Percentiles rank a stretch among this genome's conserved stretches.
These are phyloP conservation scores for Leishmania guyanensis DNA, from an alignment of 208 protist species.

Conservation along the genomic window DNA sequence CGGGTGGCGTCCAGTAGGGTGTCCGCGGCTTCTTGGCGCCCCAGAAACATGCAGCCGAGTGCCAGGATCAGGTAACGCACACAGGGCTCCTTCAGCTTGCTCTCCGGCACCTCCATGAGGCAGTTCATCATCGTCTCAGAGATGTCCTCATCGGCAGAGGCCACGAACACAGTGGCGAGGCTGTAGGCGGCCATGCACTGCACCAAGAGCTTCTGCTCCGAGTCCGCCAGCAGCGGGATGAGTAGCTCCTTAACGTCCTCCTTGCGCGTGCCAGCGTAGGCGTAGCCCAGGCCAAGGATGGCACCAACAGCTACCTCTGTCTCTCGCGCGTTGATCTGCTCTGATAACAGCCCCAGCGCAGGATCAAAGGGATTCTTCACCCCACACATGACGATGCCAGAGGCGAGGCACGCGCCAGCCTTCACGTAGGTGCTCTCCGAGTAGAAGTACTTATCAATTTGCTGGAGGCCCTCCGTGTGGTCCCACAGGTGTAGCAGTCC, in stretches of 20 bases:
- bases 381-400: constrained; percentile 89
- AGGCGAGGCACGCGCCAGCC: constrained; percentile 96
- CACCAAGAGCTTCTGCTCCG: constrained; percentile 91
- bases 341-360: constrained; percentile 92
- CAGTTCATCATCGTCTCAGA: constrained; percentile 92
- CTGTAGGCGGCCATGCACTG: constrained; percentile 94
- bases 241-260: constrained; percentile 96
- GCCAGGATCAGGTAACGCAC: constrained; percentile 93
- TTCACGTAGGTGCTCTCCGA: constrained; percentile 96
- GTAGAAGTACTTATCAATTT: constrained; percentile 97
- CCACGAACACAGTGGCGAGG: constrained; percentile 97
- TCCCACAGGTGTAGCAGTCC: constrained; percentile 99
- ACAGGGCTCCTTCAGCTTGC: constrained; percentile 64
- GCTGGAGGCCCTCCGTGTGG: constrained; percentile 94
- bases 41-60: constrained; percentile 96
- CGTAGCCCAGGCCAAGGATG: constrained; percentile 97
- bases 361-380: constrained; percentile 94
- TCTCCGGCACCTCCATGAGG: constrained; percentile 89
- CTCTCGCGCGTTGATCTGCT: constrained; percentile 69
- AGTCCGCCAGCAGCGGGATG: constrained; percentile 93
- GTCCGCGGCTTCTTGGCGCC: constrained; percentile 93
- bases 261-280: constrained; percentile 95
- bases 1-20: constrained; percentile 93
- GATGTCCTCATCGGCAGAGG: constrained; percentile 95
- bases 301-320: constrained; percentile 87